Evolutionary conservation across 352 stramenopile species (phyloP).

Genomic region (Peronospora belbahrii): DNA sequence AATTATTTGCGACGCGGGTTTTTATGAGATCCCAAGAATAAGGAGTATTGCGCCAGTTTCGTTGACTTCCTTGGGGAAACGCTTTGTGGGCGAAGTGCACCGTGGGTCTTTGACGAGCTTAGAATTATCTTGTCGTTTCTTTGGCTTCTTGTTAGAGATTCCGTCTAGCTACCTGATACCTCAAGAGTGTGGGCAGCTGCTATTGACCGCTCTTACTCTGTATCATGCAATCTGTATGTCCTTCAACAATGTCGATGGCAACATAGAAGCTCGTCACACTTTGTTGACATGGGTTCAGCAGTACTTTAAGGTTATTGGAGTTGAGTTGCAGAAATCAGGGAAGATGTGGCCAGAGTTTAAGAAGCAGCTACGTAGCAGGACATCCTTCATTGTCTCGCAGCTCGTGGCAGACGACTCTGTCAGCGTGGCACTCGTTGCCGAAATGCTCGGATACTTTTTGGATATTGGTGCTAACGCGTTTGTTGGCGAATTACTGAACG

Average conservation of each 20-base stretch:
- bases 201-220: slow-evolving; percentile 15
- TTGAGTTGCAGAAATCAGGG: slow-evolving; percentile 10
- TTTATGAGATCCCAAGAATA: slow-evolving; percentile 72
- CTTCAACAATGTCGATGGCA: neutral
- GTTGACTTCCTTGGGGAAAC: slow-evolving; percentile 21
- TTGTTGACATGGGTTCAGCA: slow-evolving; percentile 24
- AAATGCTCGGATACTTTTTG: slow-evolving; percentile 31
- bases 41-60: slow-evolving; percentile 32
- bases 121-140: slow-evolving; percentile 16
- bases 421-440: slow-evolving; percentile 16
- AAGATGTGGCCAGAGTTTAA: slow-evolving; percentile 1
- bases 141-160: slow-evolving; percentile 26
- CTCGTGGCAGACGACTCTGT: slow-evolving; percentile 12
- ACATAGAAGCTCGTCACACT: slow-evolving; percentile 10
- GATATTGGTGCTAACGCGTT: slow-evolving; percentile 21
- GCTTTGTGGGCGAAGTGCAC: slow-evolving; percentile 18
- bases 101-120: slow-evolving; percentile 2
- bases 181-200: slow-evolving; percentile 18
- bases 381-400: slow-evolving; percentile 18
- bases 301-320: slow-evolving; percentile 19
- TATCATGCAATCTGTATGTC: slow-evolving; percentile 14
- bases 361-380: slow-evolving; percentile 11
- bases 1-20: slow-evolving; percentile 61
- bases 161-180: slow-evolving; percentile 30
- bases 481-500: slow-evolving; percentile 30